Evolutionary conservation across 768 basidiomycete species (phyloP).

Genomic region (Chalciporus pseudorubinellus): DNA sequence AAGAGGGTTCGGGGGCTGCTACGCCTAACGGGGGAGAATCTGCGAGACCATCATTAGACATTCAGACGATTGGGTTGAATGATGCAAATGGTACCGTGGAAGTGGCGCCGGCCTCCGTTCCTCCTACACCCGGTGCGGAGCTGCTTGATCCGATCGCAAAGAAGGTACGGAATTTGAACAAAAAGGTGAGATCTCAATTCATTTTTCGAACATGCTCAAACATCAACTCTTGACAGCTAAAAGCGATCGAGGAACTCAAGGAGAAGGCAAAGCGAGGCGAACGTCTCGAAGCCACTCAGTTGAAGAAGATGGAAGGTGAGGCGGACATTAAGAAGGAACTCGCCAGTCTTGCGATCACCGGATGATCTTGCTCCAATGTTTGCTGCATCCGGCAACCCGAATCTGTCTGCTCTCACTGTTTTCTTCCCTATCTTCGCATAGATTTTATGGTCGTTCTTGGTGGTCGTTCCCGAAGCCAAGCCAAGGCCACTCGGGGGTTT

Average conservation of each 20-base stretch:
- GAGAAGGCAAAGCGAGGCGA: constrained; percentile 88
- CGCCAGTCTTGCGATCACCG: constrained; percentile 31
- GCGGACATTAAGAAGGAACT: constrained; percentile 82
- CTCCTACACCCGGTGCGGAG: constrained; percentile 55
- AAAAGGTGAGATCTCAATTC: constrained; percentile 62
- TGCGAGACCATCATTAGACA: constrained; percentile 36
- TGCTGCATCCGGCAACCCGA: too few species aligned
- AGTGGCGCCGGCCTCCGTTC: constrained; percentile 31
- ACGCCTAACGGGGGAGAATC: constrained; percentile 29
- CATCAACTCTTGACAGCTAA: constrained; percentile 54
- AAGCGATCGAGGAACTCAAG: constrained; percentile 98
- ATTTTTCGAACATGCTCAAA: too few species aligned
- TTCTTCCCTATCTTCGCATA: too few species aligned
- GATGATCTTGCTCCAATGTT: too few species aligned
- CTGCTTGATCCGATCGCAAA: constrained; percentile 81
- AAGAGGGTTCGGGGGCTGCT: constrained; percentile 28
- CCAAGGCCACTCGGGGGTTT: too few species aligned
- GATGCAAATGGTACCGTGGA: constrained; percentile 10
- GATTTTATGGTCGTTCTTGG: background rate
- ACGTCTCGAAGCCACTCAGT: constrained; percentile 88
- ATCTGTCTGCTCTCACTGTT: too few species aligned
- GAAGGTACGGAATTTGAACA: constrained; percentile 91
- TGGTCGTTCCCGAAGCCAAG: too few species aligned
- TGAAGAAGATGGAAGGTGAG: constrained; percentile 96
- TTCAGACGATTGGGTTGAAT: constrained; percentile 30